Conservation (phyloP, 345 rosid species). For the Trapa incisa region DNA sequence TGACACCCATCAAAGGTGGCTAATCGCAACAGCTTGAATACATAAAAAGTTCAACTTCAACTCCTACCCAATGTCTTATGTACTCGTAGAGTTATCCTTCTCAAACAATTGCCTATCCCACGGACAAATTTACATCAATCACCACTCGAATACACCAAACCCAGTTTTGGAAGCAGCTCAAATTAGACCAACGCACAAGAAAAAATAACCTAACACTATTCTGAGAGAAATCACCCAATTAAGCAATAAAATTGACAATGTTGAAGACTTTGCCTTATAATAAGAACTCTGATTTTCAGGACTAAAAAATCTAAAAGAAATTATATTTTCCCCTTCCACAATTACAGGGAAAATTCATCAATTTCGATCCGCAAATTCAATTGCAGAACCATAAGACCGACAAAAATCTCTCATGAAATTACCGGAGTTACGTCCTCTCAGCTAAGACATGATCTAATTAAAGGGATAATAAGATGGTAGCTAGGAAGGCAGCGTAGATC, state of each 20-base stretch:
- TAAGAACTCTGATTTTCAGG: neutral
- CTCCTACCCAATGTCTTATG: neutral
- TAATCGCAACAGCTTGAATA: neutral
- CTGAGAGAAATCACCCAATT: neutral
- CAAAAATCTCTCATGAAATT: neutral
- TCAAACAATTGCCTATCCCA: neutral
- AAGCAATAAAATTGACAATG: neutral
- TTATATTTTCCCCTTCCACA: neutral
- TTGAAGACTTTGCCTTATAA: neutral
- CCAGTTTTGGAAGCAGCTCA: too few relatives aligned
- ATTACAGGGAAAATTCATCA: neutral
- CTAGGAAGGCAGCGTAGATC: neutral
- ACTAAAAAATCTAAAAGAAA: neutral
- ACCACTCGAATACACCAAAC: too few relatives aligned
- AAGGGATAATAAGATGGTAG: neutral
- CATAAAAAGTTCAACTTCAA: neutral
- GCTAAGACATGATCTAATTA: neutral
- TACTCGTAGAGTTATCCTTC: neutral
- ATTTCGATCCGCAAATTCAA: neutral
- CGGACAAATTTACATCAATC: too few relatives aligned
- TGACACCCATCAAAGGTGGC: neutral
- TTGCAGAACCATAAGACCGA: neutral
- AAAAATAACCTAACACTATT: neutral
- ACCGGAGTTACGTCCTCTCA: neutral
- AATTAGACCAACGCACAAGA: too few relatives aligned